Base-by-base conservation (phyloP, 306 rosid species). In the Cucurbita maxima region DNA sequence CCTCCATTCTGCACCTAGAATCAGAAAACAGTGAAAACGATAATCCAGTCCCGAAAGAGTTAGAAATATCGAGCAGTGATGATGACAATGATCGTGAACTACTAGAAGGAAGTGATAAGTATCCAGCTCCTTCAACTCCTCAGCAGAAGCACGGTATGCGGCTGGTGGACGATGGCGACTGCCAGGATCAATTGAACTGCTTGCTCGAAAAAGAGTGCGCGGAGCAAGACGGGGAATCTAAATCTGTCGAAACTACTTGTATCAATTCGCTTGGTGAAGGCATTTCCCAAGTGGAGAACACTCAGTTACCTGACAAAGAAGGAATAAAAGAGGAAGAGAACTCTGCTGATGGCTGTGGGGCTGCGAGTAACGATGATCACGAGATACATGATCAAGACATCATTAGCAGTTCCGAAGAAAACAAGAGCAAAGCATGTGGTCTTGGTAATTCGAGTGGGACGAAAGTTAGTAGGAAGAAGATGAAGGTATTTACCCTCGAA, bases 61-160 rank as follows among this genome's bases (percentile, higher is more conserved):
- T 79, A 12, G 88, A 84, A 50, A 78, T 79, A 6, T 74, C 73
- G 66, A 77, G 79, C 3, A 63, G 47, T 80, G 74, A 58, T 57
- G 60, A 81, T 76, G 96, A 82, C 71, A 74, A 80, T 48, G 88
- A 81, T 38, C 74, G 69, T 8, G 91, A 90, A 69, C 92, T 77
- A 13, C 84, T 85, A 25, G 73, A 80, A 25, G 96, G 83, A 53
- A 85, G 85, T 66, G 97, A 94, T 76, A 89, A 87, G 86, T 95
- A 88, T 77, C 97, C 99, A 2, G 97, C 99, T 81, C 99, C 99
- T 71, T 95, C 97, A 41, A 95, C 96, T 47, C 99, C 97, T 14
- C 99, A 95, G 70, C 82, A 89, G 68, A 82, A 88, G 59, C 98
- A 89, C 9, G 99, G 90, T 30, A 80, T 80, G n/a, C 76, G 96